Evolutionary conservation across 805 yeast genomes (phyloP).

Genomic region (Yamadazyma akitaensis): DNA sequence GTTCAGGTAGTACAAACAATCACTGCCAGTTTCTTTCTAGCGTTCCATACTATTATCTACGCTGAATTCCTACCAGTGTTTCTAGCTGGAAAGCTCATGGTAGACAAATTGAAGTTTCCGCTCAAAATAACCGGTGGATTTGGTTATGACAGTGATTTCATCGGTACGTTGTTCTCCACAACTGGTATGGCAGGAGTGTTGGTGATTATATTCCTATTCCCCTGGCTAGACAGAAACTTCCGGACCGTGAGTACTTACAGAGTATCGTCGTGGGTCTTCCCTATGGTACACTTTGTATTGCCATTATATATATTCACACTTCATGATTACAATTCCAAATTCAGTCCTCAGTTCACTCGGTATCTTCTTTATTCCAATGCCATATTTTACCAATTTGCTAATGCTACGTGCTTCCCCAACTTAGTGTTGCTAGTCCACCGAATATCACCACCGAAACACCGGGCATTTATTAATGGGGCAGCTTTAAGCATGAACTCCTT

Average conservation of each 20-base stretch:
- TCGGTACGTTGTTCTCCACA: constrained; percentile 34
- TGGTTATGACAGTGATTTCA: constrained; percentile 28
- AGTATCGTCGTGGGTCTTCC: constrained; percentile 37
- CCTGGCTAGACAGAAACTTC: constrained; percentile 29
- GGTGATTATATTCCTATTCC: constrained; percentile 42
- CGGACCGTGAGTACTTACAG: constrained; percentile 46
- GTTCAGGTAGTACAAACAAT: constrained; percentile 30
- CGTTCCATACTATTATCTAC: constrained; percentile 31
- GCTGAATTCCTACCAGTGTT: constrained; percentile 37
- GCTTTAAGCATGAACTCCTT: constrained; percentile 51
- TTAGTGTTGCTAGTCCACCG: constrained; percentile 52
- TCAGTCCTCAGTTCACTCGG: constrained; percentile 18
- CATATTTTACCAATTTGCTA: constrained; percentile 31
- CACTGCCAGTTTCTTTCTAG: constrained; percentile 30
- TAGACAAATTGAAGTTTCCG: constrained; percentile 28
- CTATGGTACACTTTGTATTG: constrained; percentile 41
- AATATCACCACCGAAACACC: constrained; percentile 49
- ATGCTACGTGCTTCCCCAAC: constrained; percentile 51
- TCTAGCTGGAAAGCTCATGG: constrained; percentile 28
- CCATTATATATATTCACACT: constrained; percentile 50
- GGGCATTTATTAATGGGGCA: constrained; percentile 59
- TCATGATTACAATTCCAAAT: constrained; percentile 27
- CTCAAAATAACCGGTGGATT: constrained; percentile 36
- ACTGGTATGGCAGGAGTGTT: constrained; percentile 37
- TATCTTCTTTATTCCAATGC: constrained; percentile 25